These are phyloP conservation scores for Trichophyton equinum DNA, from an alignment of 2,329 filamentous ascomycete genomes.

Conservation along the genomic window DNA sequence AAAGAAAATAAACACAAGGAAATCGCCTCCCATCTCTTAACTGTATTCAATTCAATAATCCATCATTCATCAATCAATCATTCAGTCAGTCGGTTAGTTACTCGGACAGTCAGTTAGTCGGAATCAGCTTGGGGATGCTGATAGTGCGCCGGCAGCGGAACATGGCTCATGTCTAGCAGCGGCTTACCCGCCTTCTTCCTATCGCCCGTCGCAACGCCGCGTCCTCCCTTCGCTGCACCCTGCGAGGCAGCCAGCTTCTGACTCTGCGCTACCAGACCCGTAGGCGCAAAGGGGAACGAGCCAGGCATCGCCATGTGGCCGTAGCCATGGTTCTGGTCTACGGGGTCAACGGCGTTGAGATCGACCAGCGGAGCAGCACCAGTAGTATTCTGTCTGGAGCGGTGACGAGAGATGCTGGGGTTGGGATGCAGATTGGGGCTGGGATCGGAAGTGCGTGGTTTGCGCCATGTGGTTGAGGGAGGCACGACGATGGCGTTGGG, in stretches of 20 bases:
- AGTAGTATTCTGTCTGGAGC: too few relatives aligned
- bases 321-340: background rate
- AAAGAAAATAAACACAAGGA: too few relatives aligned
- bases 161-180: slow-evolving; percentile 31
- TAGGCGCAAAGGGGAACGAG: slow-evolving; percentile 22
- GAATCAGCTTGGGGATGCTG: too few relatives aligned
- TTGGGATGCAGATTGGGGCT: too few relatives aligned
- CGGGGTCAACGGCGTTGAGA: too few relatives aligned
- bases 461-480: slow-evolving; percentile 30
- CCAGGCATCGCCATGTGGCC: slow-evolving; percentile 5
- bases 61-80: too few relatives aligned
- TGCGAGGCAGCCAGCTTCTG: slow-evolving; percentile 12
- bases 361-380: too few relatives aligned
- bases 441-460: slow-evolving; percentile 13
- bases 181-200: slow-evolving; percentile 27
- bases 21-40: too few relatives aligned
- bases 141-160: background rate
- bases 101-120: too few relatives aligned
- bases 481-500: slow-evolving; percentile 26
- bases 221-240: slow-evolving; percentile 20
- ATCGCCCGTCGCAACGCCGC: slow-evolving; percentile 30
- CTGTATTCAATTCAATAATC: too few relatives aligned
- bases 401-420: too few relatives aligned
- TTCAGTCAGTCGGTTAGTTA: too few relatives aligned
- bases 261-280: slow-evolving; percentile 27